Conservation (phyloP, 345 rosid species). For the Dipteronia dyeriana region DNA sequence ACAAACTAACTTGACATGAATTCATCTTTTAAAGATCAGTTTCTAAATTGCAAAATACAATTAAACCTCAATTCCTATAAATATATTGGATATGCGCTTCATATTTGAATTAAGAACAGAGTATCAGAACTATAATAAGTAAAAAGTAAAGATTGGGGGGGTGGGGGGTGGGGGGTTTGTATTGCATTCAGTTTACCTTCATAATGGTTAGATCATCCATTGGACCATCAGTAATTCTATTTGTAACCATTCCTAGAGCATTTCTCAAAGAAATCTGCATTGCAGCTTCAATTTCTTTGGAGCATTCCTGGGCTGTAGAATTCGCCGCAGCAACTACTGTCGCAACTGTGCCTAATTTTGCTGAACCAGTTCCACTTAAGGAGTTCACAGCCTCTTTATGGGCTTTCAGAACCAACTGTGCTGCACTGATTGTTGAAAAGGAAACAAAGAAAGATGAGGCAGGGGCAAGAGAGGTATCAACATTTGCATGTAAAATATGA, state of each 20-base stretch:
- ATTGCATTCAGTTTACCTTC: constrained; percentile 56
- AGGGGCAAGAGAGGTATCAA: neutral
- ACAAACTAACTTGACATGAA: neutral
- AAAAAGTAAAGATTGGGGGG: neutral
- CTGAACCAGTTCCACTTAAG: constrained; percentile 84
- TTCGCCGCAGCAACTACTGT: constrained; percentile 97
- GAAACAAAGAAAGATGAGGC: constrained; percentile 12
- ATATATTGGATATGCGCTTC: neutral
- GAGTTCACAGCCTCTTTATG: constrained; percentile 97
- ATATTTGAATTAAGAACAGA: constrained; percentile 2
- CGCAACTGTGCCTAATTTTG: constrained; percentile 91
- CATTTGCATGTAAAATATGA: neutral
- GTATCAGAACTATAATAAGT: constrained; percentile 5
- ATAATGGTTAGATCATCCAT: constrained; percentile 93
- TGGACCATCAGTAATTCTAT: constrained; percentile 70
- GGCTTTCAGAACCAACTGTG: constrained; percentile 91
- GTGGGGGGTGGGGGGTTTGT: too few species aligned
- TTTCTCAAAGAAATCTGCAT: constrained; percentile 97
- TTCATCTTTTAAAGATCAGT: too few species aligned
- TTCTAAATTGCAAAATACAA: neutral
- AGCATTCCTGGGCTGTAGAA: constrained; percentile 91
- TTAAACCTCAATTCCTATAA: neutral
- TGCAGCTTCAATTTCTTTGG: constrained; percentile 97
- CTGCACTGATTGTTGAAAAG: constrained; percentile 54
- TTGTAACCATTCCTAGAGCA: constrained; percentile 66